A percentile compares a stretch with the other conserved stretches of the same genome.
These are phyloP conservation scores for Thalassiosira mediterranea DNA, from an alignment of 352 stramenopile genomes.

Conservation along the genomic window DNA sequence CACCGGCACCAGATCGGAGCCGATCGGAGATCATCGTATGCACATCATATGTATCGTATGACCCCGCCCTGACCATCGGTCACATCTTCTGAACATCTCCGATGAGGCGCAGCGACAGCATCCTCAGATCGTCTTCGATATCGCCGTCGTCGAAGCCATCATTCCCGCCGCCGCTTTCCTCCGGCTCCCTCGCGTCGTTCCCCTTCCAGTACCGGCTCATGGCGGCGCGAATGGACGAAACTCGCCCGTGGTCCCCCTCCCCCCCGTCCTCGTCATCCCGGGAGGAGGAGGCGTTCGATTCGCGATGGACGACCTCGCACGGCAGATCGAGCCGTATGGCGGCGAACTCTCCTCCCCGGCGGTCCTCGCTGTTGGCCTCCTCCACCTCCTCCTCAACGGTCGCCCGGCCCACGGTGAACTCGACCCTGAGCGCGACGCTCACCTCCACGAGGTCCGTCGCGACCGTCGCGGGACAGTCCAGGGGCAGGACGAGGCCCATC, in stretches of 20 bases:
- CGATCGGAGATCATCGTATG: too few relatives aligned
- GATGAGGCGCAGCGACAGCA: slow-evolving; percentile 48
- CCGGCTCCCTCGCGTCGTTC: too few relatives aligned
- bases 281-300: slow-evolving; percentile 5
- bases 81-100: too few relatives aligned
- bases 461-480: slow-evolving; percentile 67
- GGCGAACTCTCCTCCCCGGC: slow-evolving; percentile 31
- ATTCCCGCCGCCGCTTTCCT: neutral
- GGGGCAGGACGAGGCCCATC: slow-evolving; percentile 65
- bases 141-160: slow-evolving; percentile 51
- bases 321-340: slow-evolving; percentile 71
- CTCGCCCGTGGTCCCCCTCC: slow-evolving; percentile 24
- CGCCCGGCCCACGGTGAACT: slow-evolving; percentile 67
- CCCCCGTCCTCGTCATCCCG: slow-evolving; percentile 43
- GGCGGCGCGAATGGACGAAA: slow-evolving; percentile 29
- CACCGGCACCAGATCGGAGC: too few relatives aligned
- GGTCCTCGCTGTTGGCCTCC: slow-evolving; percentile 13
- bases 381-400: neutral
- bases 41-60: too few relatives aligned
- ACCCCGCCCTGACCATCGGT: too few relatives aligned
- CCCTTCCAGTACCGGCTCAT: slow-evolving; percentile 37
- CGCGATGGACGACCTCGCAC: slow-evolving; percentile 56
- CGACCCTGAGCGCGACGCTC: slow-evolving; percentile 57
- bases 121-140: slow-evolving; percentile 66
- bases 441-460: slow-evolving; percentile 76